Percentiles rank a stretch among this genome's conserved stretches.
Conservation (phyloP, 768 basidiomycete species). For the Suillus sp. region DNA sequence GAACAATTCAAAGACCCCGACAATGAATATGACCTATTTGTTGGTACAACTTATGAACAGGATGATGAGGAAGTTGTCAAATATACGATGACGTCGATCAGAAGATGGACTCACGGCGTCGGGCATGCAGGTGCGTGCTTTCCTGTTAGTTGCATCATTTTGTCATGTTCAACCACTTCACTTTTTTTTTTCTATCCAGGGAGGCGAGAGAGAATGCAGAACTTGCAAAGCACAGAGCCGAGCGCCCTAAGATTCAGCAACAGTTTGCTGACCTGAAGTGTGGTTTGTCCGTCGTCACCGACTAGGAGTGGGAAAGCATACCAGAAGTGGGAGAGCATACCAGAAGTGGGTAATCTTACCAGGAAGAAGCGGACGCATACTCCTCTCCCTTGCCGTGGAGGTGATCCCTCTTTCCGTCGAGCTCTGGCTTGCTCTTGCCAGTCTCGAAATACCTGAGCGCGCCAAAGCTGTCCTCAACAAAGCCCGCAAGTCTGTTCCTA, state of each 20-base stretch:
- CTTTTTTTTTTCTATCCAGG: constrained; percentile 39
- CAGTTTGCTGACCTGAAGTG: constrained; percentile 96
- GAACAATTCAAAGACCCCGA: constrained; percentile 97
- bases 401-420: constrained; percentile 96
- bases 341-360: constrained; percentile 95
- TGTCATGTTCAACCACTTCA: constrained; percentile 31
- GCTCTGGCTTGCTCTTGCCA: constrained; percentile 97
- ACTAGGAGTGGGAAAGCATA: no score
- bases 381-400: constrained; percentile 93
- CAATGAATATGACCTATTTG: constrained; percentile 94
- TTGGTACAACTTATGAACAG: constrained; percentile 93
- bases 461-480: constrained; percentile 95
- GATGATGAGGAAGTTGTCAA: constrained; percentile 95
- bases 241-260: constrained; percentile 92
- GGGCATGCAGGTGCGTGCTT: constrained; percentile 69
- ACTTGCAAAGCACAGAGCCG: constrained; percentile 75
- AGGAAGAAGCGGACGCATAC: constrained; percentile 85
- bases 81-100: constrained; percentile 93
- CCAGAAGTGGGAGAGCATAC: constrained; percentile 94
- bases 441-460: constrained; percentile 88
- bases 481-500: constrained; percentile 91
- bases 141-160: constrained; percentile 43
- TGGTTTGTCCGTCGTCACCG: constrained; percentile 81
- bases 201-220: constrained; percentile 79
- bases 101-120: constrained; percentile 86